These are phyloP conservation scores for Oehlia diaphana DNA, from an alignment of 192 early-diverging fungal genomes.

Conservation along the genomic window DNA sequence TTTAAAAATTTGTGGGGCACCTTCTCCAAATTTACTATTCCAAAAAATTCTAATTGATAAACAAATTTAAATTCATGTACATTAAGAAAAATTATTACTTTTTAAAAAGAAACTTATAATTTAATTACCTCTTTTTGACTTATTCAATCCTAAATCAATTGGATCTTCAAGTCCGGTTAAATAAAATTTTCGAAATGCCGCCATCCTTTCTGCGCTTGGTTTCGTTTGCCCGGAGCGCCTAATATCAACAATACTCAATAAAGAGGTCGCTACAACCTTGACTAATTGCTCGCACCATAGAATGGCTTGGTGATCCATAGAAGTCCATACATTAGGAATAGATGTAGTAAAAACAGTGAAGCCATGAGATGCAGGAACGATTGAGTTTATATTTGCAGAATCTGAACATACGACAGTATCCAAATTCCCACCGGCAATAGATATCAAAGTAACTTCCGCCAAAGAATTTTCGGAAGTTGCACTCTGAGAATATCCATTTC, in stretches of 20 bases:
- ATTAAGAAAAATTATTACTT: background rate
- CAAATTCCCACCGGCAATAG: constrained; percentile 86
- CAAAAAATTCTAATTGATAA: constrained; percentile 19
- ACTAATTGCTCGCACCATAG: constrained; percentile 93
- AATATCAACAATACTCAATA: constrained; percentile 64
- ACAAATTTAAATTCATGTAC: background rate
- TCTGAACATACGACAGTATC: constrained; percentile 87
- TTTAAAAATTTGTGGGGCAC: constrained; percentile 32
- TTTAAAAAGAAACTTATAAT: background rate
- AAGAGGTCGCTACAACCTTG: constrained; percentile 55
- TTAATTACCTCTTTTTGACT: constrained; percentile 2
- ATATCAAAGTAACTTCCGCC: constrained; percentile 70
- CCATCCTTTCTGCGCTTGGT: constrained; percentile 61
- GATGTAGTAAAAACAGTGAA: constrained; percentile 78
- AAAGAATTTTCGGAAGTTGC: constrained; percentile 34
- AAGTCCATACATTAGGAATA: constrained; percentile 86
- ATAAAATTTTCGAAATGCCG: constrained; percentile 55
- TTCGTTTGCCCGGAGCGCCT: constrained; percentile 56
- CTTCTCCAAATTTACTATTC: constrained; percentile 30
- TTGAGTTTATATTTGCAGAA: constrained; percentile 60
- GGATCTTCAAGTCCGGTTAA: constrained; percentile 54
- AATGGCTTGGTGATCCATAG: constrained; percentile 82
- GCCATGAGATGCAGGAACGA: constrained; percentile 66
- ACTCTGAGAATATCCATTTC: constrained; percentile 37
- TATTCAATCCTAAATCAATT: constrained; percentile 14